Evolutionary conservation across 2,329 filamentous ascomycete species (phyloP), one percentile per base, ranked within the genome.

Genomic region (Neofusicoccum cordaticola): DNA sequence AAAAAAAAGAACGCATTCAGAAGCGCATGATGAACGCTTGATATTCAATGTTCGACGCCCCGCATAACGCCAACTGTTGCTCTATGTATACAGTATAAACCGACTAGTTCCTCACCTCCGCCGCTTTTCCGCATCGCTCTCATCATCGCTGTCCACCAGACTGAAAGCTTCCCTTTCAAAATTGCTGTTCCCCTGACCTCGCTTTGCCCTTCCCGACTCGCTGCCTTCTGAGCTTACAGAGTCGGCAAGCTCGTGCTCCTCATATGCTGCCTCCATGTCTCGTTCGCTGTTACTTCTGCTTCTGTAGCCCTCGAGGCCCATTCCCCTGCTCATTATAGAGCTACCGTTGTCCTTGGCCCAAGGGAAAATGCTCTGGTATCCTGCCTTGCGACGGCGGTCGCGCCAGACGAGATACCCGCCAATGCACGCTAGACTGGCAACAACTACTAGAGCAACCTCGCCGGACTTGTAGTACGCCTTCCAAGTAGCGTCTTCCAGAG

Each of bases 401-500:
- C 85, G 82, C 82, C 84, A 87, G 67, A 88, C 81, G 69, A 87
- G 85, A 72, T 88, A 90, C n/a, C 89, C 91, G 89, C 92, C 96
- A 12, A 86, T 80, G 4, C 79, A 81, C 1, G 90, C 91, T 1
- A 88, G 88, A 66, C 95, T 86, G 60, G 89, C 82, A 17, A 97
- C 91, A 56, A 97, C 86, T 15, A 93, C 87, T 2, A 97, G 84
- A 1, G 93, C 92, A 6, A 93, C 86, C 78, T 96, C 92, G 58
- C 93, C 93, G 2, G 91, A 95, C 71, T 91, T 89, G 74, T 90
- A 90, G 77, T 97, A 97, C 0, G 93, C 93, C 60, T 89, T 86
- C 91, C 93, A 96, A 71, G 93, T 91, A 17, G 93, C 92, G 34
- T 92, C 86, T 70, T 93, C 87, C n/a, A 97, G 79, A 72, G 90